A percentile compares a stretch with the other conserved stretches of the same genome.
Evolutionary conservation across 257 asterid species (phyloP).

Genomic region (Nemophila menziesii): DNA sequence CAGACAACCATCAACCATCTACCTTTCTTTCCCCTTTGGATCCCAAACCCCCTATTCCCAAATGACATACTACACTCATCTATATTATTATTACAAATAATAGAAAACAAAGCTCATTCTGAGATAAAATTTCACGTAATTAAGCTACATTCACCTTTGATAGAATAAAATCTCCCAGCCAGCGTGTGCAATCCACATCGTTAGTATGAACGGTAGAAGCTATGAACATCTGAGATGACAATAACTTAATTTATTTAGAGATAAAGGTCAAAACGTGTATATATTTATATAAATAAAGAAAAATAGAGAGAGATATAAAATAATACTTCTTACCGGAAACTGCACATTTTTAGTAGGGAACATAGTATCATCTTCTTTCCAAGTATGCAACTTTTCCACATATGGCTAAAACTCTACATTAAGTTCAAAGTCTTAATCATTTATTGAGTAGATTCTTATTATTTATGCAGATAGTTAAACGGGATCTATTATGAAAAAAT

Average conservation of each 20-base stretch:
- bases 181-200: no score
- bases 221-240: constrained; percentile 41
- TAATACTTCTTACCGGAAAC: constrained; percentile 62
- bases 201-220: constrained; percentile 89
- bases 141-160: no score
- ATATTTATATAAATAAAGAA: constrained; percentile 1
- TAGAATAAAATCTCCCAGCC: no score
- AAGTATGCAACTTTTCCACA: constrained; percentile 87
- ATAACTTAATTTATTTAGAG: constrained; percentile 1
- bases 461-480: no score
- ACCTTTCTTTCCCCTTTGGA: no score
- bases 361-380: constrained; percentile 92
- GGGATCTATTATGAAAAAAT: no score
- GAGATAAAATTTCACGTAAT: no score
- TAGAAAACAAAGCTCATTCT: no score
- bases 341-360: constrained; percentile 95
- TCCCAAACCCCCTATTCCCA: no score
- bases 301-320: constrained; percentile 4
- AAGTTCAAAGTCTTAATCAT: constrained; percentile 4
- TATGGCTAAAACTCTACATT: constrained; percentile 86
- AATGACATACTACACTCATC: no score
- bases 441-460: background rate
- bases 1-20: no score
- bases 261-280: constrained; percentile 6
- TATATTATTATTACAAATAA: no score